These are phyloP conservation scores for Pistacia integerrima DNA, from an alignment of 345 rosid species.

Conservation along the genomic window DNA sequence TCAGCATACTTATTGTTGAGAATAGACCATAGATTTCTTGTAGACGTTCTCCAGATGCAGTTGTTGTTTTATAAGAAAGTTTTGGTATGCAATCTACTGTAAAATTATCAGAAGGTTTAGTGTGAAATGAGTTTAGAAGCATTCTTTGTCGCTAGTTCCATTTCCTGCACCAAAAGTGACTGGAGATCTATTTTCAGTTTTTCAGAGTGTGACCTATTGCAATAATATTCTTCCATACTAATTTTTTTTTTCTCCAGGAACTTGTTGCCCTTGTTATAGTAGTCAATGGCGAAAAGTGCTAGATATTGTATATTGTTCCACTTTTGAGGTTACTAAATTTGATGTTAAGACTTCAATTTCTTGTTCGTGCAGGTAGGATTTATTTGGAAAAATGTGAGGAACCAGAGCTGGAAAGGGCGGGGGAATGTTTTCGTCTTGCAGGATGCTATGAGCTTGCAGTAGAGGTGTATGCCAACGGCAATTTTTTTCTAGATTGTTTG, in stretches of 20 bases:
- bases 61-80: not conserved
- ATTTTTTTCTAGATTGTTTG: not conserved
- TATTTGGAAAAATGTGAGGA: slow-evolving; percentile 44
- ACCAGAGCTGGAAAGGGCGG: slow-evolving; percentile 34
- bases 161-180: too few relatives aligned
- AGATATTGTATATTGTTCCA: not conserved
- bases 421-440: slow-evolving; percentile 42
- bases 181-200: too few relatives aligned
- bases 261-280: not conserved
- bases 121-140: not conserved
- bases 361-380: slow-evolving; percentile 30
- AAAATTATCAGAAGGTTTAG: not conserved
- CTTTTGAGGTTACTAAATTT: not conserved
- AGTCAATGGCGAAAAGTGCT: not conserved
- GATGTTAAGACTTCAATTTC: not conserved
- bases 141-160: too few relatives aligned
- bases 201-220: not conserved
- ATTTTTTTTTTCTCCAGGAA: not conserved
- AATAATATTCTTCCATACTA: not conserved
- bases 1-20: not conserved
- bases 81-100: not conserved
- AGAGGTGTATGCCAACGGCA: slow-evolving; percentile 35
- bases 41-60: not conserved
- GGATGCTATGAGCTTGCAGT: slow-evolving; percentile 32
- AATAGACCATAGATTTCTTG: not conserved